phyloP scores from a whole-genome alignment of 345 rosid species.

The Salix dunnii region DNA sequence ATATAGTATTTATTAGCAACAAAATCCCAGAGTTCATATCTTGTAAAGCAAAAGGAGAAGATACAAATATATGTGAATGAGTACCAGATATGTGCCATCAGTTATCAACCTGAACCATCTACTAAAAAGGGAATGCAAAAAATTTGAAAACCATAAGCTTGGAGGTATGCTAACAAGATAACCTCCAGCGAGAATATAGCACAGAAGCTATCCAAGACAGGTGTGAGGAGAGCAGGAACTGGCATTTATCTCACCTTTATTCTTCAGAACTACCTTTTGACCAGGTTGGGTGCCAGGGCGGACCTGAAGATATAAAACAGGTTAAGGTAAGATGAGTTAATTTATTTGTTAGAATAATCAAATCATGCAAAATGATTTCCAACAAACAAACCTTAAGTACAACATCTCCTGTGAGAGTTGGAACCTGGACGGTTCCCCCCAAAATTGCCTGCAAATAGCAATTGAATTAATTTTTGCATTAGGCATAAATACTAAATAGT shows the following conservation, averaged over 20 bases:
- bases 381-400: conserved; percentile 85
- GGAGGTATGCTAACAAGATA: background rate
- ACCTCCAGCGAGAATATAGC: background rate
- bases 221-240: background rate
- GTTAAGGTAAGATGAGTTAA: background rate
- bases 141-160: background rate
- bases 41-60: background rate
- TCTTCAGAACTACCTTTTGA: conserved; percentile 94
- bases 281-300: conserved; percentile 97
- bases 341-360: background rate
- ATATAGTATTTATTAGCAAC: background rate
- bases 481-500: background rate
- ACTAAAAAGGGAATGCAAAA: background rate
- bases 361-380: background rate
- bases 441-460: conserved; percentile 69
- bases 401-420: conserved; percentile 96
- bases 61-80: background rate
- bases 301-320: conserved; percentile 45
- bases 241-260: conserved; percentile 62
- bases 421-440: conserved; percentile 97
- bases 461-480: background rate
- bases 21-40: background rate
- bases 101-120: background rate
- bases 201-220: background rate
- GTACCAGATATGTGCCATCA: background rate